Evolutionary conservation across 2,329 filamentous ascomycete species (phyloP).

Genomic region (Penicillium sumatraense): DNA sequence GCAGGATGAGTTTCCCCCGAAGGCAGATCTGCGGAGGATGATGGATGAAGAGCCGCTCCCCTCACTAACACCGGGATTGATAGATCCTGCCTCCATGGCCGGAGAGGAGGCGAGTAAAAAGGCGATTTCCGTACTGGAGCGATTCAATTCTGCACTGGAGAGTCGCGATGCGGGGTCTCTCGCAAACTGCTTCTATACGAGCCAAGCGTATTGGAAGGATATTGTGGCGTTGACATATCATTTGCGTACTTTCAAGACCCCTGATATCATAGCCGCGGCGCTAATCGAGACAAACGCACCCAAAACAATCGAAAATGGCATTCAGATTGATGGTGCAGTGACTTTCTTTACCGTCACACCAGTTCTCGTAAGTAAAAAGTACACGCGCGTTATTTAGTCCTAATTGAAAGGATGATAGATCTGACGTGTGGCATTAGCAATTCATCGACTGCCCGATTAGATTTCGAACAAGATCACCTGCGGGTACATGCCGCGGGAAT

Average conservation of each 20-base stretch:
- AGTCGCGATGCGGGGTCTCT: constrained; percentile 26
- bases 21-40: constrained; percentile 28
- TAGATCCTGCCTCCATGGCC: constrained; percentile 16
- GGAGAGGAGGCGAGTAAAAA: constrained; percentile 14
- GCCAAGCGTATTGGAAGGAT: constrained; percentile 46
- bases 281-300: constrained; percentile 15
- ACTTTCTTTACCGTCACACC: constrained; percentile 18
- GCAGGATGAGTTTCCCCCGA: constrained; percentile 16
- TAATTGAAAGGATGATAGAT: background rate
- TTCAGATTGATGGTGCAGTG: constrained; percentile 17
- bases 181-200: constrained; percentile 33
- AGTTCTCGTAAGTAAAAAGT: constrained; percentile 14
- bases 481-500: constrained; percentile 35
- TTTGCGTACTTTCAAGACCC: constrained; percentile 38
- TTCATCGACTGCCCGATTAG: constrained; percentile 36
- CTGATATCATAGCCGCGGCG: constrained; percentile 26
- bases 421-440: constrained; percentile 25
- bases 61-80: constrained; percentile 8
- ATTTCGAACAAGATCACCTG: constrained; percentile 39
- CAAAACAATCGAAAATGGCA: constrained; percentile 1
- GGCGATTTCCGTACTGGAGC: constrained; percentile 9
- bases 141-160: constrained; percentile 17
- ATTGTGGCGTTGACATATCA: constrained; percentile 43
- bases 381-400: background rate
- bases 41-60: constrained; percentile 33